These are phyloP conservation scores for Quillaja saponaria DNA, from an alignment of 306 rosid species.

Conservation along the genomic window DNA sequence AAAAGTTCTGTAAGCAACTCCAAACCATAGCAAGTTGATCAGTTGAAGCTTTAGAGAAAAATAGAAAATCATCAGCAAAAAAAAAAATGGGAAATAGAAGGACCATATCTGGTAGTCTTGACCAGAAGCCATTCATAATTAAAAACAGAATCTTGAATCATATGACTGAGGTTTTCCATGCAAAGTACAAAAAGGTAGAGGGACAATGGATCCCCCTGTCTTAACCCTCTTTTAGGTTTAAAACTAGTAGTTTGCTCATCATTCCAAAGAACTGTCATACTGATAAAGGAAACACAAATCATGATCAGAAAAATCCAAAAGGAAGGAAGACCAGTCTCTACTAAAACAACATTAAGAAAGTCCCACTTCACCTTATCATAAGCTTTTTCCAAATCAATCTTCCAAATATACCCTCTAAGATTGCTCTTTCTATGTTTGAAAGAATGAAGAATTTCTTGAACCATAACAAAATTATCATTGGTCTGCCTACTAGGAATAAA, in stretches of 20 bases:
- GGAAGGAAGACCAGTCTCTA: no score
- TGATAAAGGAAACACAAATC: not conserved
- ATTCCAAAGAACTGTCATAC: not conserved
- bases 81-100: no score
- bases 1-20: no score
- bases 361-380: not conserved
- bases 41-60: no score
- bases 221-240: not conserved
- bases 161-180: not conserved
- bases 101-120: no score
- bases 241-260: not conserved
- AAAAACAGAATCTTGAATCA: no score
- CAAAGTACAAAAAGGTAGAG: not conserved
- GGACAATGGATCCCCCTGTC: not conserved
- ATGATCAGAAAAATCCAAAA: no score
- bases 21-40: no score
- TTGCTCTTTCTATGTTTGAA: no score
- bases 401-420: not conserved
- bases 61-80: no score
- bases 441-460: not conserved
- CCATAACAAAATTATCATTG: not conserved
- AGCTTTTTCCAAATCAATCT: not conserved
- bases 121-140: no score
- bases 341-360: not conserved
- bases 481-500: not conserved